Evolutionary conservation across 2,329 filamentous ascomycete species (phyloP).

Genomic region (Akanthomyces lecanii): DNA sequence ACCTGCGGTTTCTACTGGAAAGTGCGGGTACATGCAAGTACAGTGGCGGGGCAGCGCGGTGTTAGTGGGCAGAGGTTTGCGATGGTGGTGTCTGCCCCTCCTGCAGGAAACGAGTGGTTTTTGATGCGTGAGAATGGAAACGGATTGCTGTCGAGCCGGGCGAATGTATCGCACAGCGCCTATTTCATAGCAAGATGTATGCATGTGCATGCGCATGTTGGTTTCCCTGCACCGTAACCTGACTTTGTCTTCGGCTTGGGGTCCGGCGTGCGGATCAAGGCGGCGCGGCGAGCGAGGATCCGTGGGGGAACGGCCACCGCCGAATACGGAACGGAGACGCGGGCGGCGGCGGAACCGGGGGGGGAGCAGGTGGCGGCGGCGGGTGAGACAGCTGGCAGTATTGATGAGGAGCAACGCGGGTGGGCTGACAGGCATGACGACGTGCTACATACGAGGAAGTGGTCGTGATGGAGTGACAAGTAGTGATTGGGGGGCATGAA

Average conservation of each 20-base stretch:
- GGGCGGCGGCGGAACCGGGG: background rate
- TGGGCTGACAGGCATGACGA: too few species aligned
- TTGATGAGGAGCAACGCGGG: background rate
- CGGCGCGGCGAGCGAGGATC: background rate
- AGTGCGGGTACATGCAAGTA: slow-evolving; percentile 3
- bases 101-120: background rate
- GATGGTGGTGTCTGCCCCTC: background rate
- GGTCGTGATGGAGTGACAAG: too few species aligned
- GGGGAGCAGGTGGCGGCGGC: background rate
- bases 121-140: background rate
- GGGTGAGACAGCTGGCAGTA: background rate
- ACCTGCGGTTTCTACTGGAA: background rate
- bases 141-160: too few species aligned
- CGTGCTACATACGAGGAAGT: too few species aligned
- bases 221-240: too few species aligned
- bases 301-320: background rate
- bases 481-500: background rate
- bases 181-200: too few species aligned
- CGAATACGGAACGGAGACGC: background rate
- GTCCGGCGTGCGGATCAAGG: background rate
- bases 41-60: background rate
- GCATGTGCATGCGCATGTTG: too few species aligned
- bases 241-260: background rate
- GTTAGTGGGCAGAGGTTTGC: background rate
- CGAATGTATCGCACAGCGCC: too few species aligned